Percentiles rank a stretch among this genome's conserved stretches.
These are phyloP conservation scores for Phytophthora multivora DNA, from an alignment of 352 stramenopile genomes.

Conservation along the genomic window DNA sequence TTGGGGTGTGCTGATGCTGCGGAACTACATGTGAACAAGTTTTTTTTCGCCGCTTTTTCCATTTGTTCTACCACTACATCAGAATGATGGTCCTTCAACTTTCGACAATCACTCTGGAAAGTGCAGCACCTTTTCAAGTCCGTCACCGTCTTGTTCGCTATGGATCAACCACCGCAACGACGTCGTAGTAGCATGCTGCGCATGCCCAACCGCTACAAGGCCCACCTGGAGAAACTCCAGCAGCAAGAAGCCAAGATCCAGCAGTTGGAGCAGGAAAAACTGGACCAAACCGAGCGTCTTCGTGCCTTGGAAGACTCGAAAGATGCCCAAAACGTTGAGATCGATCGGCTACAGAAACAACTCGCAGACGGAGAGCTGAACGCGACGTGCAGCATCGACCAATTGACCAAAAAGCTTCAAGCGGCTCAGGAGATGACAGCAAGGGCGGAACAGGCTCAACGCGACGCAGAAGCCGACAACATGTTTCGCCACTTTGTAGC, in stretches of 20 bases:
- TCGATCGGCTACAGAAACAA: constrained; percentile 7
- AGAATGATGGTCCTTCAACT: constrained; percentile 26
- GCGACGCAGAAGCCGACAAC: constrained; percentile 26
- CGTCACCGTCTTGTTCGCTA: background rate
- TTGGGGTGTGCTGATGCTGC: too few relatives aligned
- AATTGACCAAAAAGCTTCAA: constrained; percentile 14
- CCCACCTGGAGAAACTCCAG: constrained; percentile 3
- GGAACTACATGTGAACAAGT: too few relatives aligned
- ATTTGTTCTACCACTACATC: too few relatives aligned
- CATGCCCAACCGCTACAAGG: constrained; percentile 4
- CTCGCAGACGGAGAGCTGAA: constrained; percentile 1
- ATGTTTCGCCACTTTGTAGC: constrained; percentile 22
- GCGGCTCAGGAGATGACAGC: background rate
- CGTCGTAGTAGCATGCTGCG: constrained; percentile 1
- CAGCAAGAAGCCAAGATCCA: constrained; percentile 12
- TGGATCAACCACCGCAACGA: background rate
- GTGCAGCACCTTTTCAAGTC: background rate
- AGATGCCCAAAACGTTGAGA: background rate
- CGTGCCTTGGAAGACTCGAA: background rate
- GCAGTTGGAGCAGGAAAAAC: constrained; percentile 7
- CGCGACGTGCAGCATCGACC: constrained; percentile 8
- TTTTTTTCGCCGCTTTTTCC: too few relatives aligned
- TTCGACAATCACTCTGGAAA: constrained; percentile 5
- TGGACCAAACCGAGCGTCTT: constrained; percentile 5
- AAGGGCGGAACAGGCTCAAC: constrained; percentile 24